Evolutionary conservation across 2,329 filamentous ascomycete genomes (phyloP).

Genomic region (Cercospora canescens): DNA sequence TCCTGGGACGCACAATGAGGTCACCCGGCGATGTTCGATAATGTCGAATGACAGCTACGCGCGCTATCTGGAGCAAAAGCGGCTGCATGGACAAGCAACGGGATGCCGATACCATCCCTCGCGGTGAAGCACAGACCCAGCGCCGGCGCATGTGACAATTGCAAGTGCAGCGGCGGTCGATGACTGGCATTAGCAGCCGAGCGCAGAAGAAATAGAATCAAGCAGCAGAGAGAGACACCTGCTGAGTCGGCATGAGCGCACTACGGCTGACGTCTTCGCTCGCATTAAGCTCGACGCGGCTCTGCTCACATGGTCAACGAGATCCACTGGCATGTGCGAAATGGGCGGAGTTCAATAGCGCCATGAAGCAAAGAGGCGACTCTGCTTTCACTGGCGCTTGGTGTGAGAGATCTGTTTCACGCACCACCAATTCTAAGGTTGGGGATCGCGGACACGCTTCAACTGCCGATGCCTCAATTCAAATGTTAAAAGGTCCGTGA

Average conservation of each 20-base stretch:
- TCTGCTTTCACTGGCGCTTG: background rate
- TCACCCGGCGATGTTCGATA: background rate
- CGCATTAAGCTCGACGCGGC: conserved; percentile 6
- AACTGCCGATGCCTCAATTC: background rate
- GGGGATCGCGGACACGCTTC: background rate
- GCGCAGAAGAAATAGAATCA: background rate
- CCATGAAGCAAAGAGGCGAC: background rate
- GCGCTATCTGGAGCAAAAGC: background rate
- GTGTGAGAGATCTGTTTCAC: background rate
- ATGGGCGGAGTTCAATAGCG: background rate
- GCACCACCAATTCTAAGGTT: background rate
- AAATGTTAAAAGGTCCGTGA: background rate
- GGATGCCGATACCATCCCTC: background rate
- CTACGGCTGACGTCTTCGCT: background rate
- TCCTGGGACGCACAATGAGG: conserved; percentile 4
- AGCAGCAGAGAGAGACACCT: background rate
- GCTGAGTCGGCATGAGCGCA: background rate
- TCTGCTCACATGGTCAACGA: conserved; percentile 3
- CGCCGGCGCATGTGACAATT: background rate
- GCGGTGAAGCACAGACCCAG: background rate
- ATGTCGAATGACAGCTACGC: conserved; percentile 5
- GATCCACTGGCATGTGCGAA: background rate
- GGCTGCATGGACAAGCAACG: background rate
- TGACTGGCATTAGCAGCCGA: background rate
- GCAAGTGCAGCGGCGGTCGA: background rate